Evolutionary conservation across 805 yeast genomes (phyloP), one percentile per base, ranked within the genome.

Genomic region (Kuraishia hungarica): DNA sequence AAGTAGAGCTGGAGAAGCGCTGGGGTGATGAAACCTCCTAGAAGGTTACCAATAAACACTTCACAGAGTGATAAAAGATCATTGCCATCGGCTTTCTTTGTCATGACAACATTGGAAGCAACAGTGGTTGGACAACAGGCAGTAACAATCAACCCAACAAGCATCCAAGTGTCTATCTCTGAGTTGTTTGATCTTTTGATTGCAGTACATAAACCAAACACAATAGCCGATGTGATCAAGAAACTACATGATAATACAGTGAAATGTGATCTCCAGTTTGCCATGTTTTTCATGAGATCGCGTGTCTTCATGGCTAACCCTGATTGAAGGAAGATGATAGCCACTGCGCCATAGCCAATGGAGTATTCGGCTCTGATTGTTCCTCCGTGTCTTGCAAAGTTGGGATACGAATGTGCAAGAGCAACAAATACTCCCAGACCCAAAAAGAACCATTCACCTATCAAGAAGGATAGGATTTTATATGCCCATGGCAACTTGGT

Each of bases 81-180:
- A 68, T 90, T 89, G 8, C 97, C 97, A 60, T 86, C 83, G 0
- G 97, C 96, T 56, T 80, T 80, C 54, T 83, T 78, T 5, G 97
- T 91, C 97, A 91, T 91, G 28, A 91, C 92, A 28, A 91, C 97
- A 66, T 91, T 91, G 1, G 97, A 89, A 0, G 92, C 82, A 20
- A 91, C 96, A 0, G 97, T 91, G 8, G 97, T 91, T 28, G 97
- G 97, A 67, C 96, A 88, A 13, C 93, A 80, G 29, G 89, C 88
- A 1, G 96, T 87, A 51, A 89, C 86, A 20, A 91, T 80, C 56
- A 91, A 69, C 0, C 97, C 97, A 15, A 87, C 87, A 22, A 91
- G 72, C 61, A 89, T 78, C 89, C 94, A 89, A 39, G 80, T 76
- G 61, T 84, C 85, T 43, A 90, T 87, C n/a, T 72, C 65, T 1